Conservation (phyloP, 2,329 filamentous ascomycete genomes). For the Phialophora macrospora region DNA sequence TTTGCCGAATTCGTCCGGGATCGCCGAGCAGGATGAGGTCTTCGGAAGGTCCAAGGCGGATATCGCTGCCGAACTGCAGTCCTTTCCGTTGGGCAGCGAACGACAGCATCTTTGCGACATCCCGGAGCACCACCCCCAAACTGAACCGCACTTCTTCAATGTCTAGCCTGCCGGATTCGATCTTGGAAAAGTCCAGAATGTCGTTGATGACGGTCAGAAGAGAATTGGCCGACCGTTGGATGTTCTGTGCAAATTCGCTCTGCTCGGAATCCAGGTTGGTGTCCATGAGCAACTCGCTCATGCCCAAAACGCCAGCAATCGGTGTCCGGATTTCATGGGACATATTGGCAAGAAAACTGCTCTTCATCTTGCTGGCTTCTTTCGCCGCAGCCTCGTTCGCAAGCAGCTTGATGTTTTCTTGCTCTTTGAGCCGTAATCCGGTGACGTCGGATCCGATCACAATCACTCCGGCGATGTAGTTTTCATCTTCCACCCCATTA, state of each 20-base stretch:
- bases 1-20: constrained; percentile 74
- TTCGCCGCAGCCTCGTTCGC: constrained; percentile 79
- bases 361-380: constrained; percentile 79
- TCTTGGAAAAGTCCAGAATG: constrained; percentile 81
- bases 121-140: constrained; percentile 71
- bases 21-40: constrained; percentile 77
- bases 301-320: constrained; percentile 79
- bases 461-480: constrained; percentile 71
- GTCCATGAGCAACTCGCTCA: constrained; percentile 75
- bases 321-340: constrained; percentile 80
- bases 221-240: constrained; percentile 76
- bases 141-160: constrained; percentile 83
- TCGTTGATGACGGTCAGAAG: constrained; percentile 82
- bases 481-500: constrained; percentile 57
- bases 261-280: constrained; percentile 72
- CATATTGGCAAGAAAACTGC: constrained; percentile 79
- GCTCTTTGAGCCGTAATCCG: constrained; percentile 69
- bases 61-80: constrained; percentile 69
- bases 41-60: constrained; percentile 65
- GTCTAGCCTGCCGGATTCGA: constrained; percentile 76
- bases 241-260: constrained; percentile 75
- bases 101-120: constrained; percentile 77
- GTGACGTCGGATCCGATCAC: constrained; percentile 82
- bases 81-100: constrained; percentile 78
- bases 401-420: constrained; percentile 71